Evolutionary conservation across 202 grass and related monocot species (phyloP).

Genomic region (Carex sylvatica): DNA sequence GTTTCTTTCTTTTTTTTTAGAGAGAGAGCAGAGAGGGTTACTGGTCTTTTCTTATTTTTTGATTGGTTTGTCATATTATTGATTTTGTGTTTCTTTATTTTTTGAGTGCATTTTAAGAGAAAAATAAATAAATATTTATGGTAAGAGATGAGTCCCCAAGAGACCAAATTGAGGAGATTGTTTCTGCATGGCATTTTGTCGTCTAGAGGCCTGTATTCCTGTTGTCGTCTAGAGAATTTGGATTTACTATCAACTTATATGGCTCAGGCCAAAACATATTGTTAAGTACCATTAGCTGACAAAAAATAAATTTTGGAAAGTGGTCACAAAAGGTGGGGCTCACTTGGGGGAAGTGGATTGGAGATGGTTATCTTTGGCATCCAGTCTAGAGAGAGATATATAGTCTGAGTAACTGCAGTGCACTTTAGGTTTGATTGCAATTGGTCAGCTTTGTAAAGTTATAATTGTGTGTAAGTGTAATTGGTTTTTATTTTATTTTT

Average conservation of each 20-base stretch:
- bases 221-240: constrained; percentile 9
- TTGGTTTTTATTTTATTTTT: constrained; percentile 27
- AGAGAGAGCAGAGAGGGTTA: not conserved
- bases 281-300: not conserved
- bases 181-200: constrained; percentile 11
- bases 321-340: constrained; percentile 16
- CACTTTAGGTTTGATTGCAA: constrained; percentile 33
- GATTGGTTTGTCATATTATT: constrained; percentile 29
- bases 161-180: not conserved
- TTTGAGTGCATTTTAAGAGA: constrained; percentile 34
- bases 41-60: constrained; percentile 19
- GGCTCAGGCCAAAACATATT: not conserved
- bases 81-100: constrained; percentile 29
- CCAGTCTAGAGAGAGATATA: not conserved
- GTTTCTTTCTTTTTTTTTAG: constrained; percentile 23
- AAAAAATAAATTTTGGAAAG: constrained; percentile 7
- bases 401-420: constrained; percentile 16
- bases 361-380: constrained; percentile 19
- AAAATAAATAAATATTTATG: constrained; percentile 32
- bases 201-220: not conserved
- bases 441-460: constrained; percentile 23
- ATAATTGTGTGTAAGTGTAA: constrained; percentile 24
- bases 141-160: constrained; percentile 1
- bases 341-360: constrained; percentile 7
- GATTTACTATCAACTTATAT: constrained; percentile 21